Percentiles rank a stretch among this genome's conserved stretches.
These are phyloP conservation scores for Echeveria elegans DNA, from an alignment of 164 flowering plant genomes.

Conservation along the genomic window DNA sequence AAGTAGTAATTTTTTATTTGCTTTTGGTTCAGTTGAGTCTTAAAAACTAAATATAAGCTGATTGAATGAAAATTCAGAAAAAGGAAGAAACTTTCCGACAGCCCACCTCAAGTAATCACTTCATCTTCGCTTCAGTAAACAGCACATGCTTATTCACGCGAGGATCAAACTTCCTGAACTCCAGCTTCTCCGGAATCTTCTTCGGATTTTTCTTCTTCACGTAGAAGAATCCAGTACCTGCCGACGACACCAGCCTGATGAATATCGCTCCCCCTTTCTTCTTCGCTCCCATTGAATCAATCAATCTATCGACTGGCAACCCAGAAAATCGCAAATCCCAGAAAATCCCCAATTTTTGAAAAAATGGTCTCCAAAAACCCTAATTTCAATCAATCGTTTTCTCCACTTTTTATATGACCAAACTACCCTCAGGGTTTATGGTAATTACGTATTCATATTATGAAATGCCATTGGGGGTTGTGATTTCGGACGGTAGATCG, in stretches of 20 bases:
- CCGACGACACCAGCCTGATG: constrained; percentile 82
- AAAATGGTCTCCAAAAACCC: not conserved
- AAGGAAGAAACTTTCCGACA: constrained; percentile 4
- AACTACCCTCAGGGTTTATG: not conserved
- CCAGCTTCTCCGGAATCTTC: constrained; percentile 69
- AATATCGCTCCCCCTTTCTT: constrained; percentile 67
- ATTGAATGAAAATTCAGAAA: not conserved
- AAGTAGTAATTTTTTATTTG: too few relatives aligned
- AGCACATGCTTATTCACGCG: constrained; percentile 84
- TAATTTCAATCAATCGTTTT: not conserved
- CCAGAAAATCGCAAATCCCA: constrained; percentile 17
- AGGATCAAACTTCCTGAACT: constrained; percentile 86
- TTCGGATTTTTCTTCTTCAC: constrained; percentile 75
- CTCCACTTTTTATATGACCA: not conserved
- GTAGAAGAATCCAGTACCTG: constrained; percentile 91
- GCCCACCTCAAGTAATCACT: constrained; percentile 20
- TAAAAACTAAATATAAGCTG: not conserved
- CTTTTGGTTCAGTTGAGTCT: not conserved
- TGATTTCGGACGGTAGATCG: too few relatives aligned
- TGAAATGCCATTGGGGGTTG: too few relatives aligned
- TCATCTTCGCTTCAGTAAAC: constrained; percentile 87
- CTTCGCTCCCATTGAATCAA: constrained; percentile 24
- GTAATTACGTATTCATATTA: too few relatives aligned
- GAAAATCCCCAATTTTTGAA: not conserved
- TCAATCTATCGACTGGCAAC: too few relatives aligned